Evolutionary conservation across 2,329 filamentous ascomycete species (phyloP).

Genomic region (Penicillium sp.): DNA sequence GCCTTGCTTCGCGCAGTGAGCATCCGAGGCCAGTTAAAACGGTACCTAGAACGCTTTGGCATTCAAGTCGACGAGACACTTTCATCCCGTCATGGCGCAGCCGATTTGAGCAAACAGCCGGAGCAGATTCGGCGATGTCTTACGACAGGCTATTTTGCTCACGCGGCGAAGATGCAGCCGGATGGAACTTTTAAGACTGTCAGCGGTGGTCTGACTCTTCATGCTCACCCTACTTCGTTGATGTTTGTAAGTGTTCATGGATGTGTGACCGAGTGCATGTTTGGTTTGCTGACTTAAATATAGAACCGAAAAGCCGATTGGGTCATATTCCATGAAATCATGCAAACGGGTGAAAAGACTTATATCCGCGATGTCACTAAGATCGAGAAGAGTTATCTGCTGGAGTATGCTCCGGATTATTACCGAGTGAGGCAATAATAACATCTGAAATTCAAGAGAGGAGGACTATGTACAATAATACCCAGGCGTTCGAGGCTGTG

Average conservation of each 20-base stretch:
- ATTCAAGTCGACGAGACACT: conserved; percentile 58
- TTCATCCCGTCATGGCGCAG: conserved; percentile 26
- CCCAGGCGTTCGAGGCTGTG: conserved; percentile 6
- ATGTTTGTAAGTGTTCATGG: conserved; percentile 60
- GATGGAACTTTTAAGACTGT: conserved; percentile 85
- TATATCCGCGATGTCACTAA: conserved; percentile 89
- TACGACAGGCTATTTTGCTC: conserved; percentile 82
- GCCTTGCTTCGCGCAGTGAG: conserved; percentile 71
- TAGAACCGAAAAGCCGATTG: conserved; percentile 86
- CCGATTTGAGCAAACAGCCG: conserved; percentile 43
- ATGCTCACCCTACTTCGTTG: conserved; percentile 83
- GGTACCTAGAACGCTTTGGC: conserved; percentile 78
- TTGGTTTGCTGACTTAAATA: conserved; percentile 11
- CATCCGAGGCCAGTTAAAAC: conserved; percentile 74
- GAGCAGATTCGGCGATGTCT: conserved; percentile 77
- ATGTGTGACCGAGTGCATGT: background rate
- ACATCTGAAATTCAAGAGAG: background rate
- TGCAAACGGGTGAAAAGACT: conserved; percentile 79
- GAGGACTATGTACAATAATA: conserved; percentile 8
- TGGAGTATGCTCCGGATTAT: conserved; percentile 78
- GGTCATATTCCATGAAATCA: conserved; percentile 89
- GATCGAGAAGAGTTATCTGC: conserved; percentile 83
- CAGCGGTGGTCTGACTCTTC: conserved; percentile 65
- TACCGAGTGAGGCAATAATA: conserved; percentile 51
- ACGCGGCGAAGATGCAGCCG: conserved; percentile 85